A percentile compares a stretch with the other conserved stretches of the same genome.
Evolutionary conservation across 2,329 filamentous ascomycete species (phyloP).

Genomic region (Aspergillus sp.): DNA sequence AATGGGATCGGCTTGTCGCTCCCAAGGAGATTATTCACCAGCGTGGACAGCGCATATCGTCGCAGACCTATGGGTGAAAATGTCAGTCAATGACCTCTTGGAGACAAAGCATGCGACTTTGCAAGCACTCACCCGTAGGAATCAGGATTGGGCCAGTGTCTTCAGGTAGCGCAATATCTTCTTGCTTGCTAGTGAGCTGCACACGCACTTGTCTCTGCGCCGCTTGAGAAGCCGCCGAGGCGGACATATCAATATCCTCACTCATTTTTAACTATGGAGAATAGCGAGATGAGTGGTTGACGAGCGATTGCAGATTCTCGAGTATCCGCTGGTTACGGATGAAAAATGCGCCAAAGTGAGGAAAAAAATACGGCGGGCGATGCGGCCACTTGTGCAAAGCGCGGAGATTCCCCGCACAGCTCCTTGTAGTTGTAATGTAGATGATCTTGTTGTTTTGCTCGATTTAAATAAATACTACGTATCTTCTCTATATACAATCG

Average conservation of each 20-base stretch:
- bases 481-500: constrained; percentile 1
- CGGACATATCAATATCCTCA: constrained; percentile 17
- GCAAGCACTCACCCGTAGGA: constrained; percentile 49
- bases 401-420: constrained; percentile 27
- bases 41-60: constrained; percentile 59
- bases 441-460: not conserved
- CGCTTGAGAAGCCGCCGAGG: constrained; percentile 21
- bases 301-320: not conserved
- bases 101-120: not conserved
- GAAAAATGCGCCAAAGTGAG: constrained; percentile 27
- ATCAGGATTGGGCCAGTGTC: constrained; percentile 57
- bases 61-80: constrained; percentile 45
- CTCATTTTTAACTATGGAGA: constrained; percentile 21
- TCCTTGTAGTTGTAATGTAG: not conserved
- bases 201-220: constrained; percentile 52
- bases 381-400: constrained; percentile 40
- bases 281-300: not conserved
- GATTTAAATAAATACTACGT: not conserved
- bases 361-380: constrained; percentile 41
- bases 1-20: constrained; percentile 56
- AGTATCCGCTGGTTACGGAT: constrained; percentile 16
- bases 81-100: constrained; percentile 11
- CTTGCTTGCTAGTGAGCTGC: constrained; percentile 52
- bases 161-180: constrained; percentile 53
- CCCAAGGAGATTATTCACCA: constrained; percentile 61